phyloP scores from a whole-genome alignment of 2,329 filamentous ascomycete species.

The Pseudogymnoascus sp. region DNA sequence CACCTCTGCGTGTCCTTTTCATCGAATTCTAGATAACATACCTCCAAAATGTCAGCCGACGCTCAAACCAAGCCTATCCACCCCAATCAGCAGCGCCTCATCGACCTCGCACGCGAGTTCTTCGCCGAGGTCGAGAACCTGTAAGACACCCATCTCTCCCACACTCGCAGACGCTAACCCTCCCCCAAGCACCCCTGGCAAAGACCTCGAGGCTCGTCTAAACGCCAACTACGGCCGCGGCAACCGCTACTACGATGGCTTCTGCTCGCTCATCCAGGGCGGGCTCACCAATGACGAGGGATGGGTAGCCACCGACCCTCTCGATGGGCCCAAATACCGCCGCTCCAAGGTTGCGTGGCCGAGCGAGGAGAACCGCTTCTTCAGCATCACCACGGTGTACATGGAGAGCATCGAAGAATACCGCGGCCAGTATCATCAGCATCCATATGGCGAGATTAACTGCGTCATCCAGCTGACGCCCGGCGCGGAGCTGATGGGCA shows the following conservation, averaged over 20 bases:
- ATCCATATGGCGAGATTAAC: constrained; percentile 49
- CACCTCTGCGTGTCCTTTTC: background rate
- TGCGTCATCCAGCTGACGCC: constrained; percentile 44
- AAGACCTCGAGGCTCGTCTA: constrained; percentile 36
- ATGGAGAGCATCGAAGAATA: constrained; percentile 44
- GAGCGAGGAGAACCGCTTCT: constrained; percentile 38
- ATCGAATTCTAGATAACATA: background rate
- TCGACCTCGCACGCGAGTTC: constrained; percentile 19
- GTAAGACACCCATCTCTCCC: constrained; percentile 15
- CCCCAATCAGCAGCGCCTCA: constrained; percentile 13
- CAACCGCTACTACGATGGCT: constrained; percentile 35
- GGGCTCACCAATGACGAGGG: constrained; percentile 34
- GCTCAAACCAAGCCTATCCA: background rate
- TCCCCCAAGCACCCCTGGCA: constrained; percentile 34
- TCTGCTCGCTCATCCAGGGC: constrained; percentile 32
- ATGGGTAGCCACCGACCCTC: constrained; percentile 37
- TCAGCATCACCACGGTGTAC: constrained; percentile 50
- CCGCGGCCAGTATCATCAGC: constrained; percentile 44
- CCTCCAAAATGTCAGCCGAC: background rate
- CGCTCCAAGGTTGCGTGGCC: constrained; percentile 40
- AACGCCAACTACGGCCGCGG: constrained; percentile 38
- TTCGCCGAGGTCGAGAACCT: constrained; percentile 26
- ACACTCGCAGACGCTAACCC: background rate
- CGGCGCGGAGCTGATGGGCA: constrained; percentile 43
- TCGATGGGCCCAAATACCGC: constrained; percentile 40